phyloP scores from a whole-genome alignment of 305 asterid genomes.

The Caryopteris hybrid region DNA sequence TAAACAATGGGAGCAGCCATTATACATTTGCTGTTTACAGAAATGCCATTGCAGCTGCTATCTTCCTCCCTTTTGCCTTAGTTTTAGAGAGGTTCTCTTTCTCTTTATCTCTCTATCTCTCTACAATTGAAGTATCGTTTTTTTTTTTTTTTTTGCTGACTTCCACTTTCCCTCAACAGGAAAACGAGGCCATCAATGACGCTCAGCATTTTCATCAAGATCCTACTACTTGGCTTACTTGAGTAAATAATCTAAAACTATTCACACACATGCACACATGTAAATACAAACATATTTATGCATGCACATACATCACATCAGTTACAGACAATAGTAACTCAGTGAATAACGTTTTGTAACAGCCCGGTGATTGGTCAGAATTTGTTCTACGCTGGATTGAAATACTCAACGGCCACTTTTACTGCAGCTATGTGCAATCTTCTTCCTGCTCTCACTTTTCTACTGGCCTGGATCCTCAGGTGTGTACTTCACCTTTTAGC shows the following conservation, averaged over 20 bases:
- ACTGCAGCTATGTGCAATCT: slow-evolving; percentile 64
- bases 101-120: background rate
- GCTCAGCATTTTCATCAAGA: slow-evolving; percentile 31
- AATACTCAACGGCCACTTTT: slow-evolving; percentile 59
- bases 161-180: too few relatives aligned
- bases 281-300: too few relatives aligned
- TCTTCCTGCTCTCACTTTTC: slow-evolving; percentile 63
- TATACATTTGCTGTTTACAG: slow-evolving; percentile 47
- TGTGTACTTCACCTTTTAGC: background rate
- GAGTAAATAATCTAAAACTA: slow-evolving; percentile 30
- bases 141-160: background rate
- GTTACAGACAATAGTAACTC: too few relatives aligned
- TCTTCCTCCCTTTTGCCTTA: slow-evolving; percentile 49
- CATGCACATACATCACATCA: background rate
- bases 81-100: slow-evolving; percentile 46
- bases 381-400: slow-evolving; percentile 36
- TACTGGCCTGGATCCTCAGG: slow-evolving; percentile 67
- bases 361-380: slow-evolving; percentile 33
- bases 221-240: slow-evolving; percentile 38
- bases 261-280: background rate
- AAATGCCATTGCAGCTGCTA: slow-evolving; percentile 38
- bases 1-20: slow-evolving; percentile 54
- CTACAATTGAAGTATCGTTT: too few relatives aligned
- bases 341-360: background rate
- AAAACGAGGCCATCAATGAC: slow-evolving; percentile 58